Evolutionary conservation across 139 green algal genomes (phyloP), one percentile per base, ranked within the genome.

Genomic region (Marvania coccoides): DNA sequence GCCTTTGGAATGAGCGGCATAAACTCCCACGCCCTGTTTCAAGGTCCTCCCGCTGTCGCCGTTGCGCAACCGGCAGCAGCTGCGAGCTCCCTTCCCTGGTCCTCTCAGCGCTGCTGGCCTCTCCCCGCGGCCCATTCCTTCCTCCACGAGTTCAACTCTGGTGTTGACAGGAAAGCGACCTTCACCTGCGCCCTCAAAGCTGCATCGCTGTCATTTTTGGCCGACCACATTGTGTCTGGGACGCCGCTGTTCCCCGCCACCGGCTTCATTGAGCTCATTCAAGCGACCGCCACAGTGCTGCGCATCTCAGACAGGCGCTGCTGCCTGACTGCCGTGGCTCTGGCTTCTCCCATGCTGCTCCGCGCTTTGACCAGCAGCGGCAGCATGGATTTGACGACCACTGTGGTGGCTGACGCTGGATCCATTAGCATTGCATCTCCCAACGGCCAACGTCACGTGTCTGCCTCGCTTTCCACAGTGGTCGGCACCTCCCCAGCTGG

Each of bases 191-290:
- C 3, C 12, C 40, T 74, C 15, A 10, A 3, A 7, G 8, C 23
- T 15, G 42, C 54, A 5, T n/a, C 58, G 2, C 53, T 80, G 36
- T 54, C 64, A 0, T 88, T 71, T 56, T 47, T 88, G 55, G 77
- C 61, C 69, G 76, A 87, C 53, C 81, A 91, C 35, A 28, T 51
- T 9, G 67, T 83, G 8, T 58, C 19, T 31, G 71, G 61, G 19
- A 68, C 51, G 24, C 47, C 71, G 6, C 30, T 86, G 29, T 48
- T 90, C 47, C 84, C 84, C 1, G 78, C 46, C 5, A 81, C 84
- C 9, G 76, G 51, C 7, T 81, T 82, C 47, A 66, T 88, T 30
- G 84, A 90, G 65, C 62, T 89, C 61, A 65, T 79, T 12, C 56
- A 63, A 9, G 74, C 77, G 33, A 70, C 72, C 2, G 71, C 65